Conservation (phyloP, 1,139 yeast species). For the Spencermartinsiella ligniputridi region DNA sequence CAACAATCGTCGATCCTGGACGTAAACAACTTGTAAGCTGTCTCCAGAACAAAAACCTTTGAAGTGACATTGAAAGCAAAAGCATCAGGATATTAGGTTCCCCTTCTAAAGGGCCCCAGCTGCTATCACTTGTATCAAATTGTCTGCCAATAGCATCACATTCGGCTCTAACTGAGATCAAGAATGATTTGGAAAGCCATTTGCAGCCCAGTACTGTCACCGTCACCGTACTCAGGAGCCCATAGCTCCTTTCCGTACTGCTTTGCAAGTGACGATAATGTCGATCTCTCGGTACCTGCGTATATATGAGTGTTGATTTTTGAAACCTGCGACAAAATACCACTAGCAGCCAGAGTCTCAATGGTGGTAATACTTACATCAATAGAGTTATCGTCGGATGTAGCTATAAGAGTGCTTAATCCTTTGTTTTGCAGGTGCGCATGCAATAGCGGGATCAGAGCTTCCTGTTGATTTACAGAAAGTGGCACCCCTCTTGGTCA, state of each 20-base stretch:
- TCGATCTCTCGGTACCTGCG: neutral
- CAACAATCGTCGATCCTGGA: neutral
- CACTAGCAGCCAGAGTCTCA: neutral
- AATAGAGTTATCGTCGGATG: neutral
- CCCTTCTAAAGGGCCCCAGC: neutral
- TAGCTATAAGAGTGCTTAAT: neutral
- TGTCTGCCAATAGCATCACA: neutral
- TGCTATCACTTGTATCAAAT: neutral
- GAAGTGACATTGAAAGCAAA: neutral
- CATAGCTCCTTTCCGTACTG: neutral
- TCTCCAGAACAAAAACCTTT: neutral
- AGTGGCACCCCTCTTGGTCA: neutral
- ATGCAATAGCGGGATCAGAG: neutral
- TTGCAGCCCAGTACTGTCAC: neutral
- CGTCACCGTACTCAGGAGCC: constrained; percentile 1
- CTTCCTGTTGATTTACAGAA: neutral
- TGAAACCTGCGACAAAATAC: neutral
- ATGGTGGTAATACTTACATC: neutral
- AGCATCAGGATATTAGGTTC: neutral
- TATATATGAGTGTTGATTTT: neutral
- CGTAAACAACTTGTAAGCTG: neutral
- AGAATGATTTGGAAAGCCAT: neutral
- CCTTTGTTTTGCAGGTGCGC: neutral
- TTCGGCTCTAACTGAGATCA: neutral
- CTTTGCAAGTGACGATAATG: neutral